These are phyloP conservation scores for Blastomyces silverae DNA, from an alignment of 2,329 filamentous ascomycete genomes.

Conservation along the genomic window DNA sequence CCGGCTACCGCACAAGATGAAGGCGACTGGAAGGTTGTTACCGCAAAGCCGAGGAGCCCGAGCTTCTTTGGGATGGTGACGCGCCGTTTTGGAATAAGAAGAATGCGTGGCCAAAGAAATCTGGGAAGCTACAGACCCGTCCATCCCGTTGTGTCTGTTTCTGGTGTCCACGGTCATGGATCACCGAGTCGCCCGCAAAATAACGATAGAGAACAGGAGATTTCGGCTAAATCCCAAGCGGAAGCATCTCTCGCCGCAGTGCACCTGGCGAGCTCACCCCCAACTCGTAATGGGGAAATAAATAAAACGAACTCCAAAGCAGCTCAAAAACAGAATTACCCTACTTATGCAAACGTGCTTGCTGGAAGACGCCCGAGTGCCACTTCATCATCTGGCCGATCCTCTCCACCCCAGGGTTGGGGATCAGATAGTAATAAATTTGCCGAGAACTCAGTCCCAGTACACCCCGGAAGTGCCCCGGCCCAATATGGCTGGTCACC, in stretches of 20 bases:
- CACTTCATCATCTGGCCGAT: slow-evolving; percentile 1
- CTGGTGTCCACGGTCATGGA: slow-evolving; percentile 29
- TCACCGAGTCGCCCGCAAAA: slow-evolving; percentile 26
- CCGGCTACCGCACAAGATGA: slow-evolving; percentile 24
- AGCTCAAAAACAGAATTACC: slow-evolving; percentile 27
- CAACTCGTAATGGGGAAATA: slow-evolving; percentile 22
- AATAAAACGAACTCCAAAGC: slow-evolving; percentile 14
- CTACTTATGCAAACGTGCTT: slow-evolving; percentile 33
- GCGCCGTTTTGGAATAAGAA: slow-evolving; percentile 14
- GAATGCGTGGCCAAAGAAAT: slow-evolving; percentile 20
- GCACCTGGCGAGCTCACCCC: slow-evolving; percentile 33
- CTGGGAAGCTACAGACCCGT: slow-evolving; percentile 26
- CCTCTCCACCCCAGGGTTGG: not conserved
- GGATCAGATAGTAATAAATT: slow-evolving; percentile 4
- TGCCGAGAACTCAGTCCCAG: not conserved
- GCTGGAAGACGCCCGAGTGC: slow-evolving; percentile 6
- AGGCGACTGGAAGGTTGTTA: slow-evolving; percentile 32
- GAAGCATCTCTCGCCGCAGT: slow-evolving; percentile 36
- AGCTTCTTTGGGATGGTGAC: not conserved
- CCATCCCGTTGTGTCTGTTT: slow-evolving; percentile 23
- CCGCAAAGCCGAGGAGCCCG: slow-evolving; percentile 17
- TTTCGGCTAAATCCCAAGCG: slow-evolving; percentile 32
- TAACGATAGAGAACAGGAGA: slow-evolving; percentile 22
- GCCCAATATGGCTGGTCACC: slow-evolving; percentile 6
- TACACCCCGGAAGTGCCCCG: not conserved